Conservation (phyloP, 345 rosid species). For the Eucalyptus guilfoylei region DNA sequence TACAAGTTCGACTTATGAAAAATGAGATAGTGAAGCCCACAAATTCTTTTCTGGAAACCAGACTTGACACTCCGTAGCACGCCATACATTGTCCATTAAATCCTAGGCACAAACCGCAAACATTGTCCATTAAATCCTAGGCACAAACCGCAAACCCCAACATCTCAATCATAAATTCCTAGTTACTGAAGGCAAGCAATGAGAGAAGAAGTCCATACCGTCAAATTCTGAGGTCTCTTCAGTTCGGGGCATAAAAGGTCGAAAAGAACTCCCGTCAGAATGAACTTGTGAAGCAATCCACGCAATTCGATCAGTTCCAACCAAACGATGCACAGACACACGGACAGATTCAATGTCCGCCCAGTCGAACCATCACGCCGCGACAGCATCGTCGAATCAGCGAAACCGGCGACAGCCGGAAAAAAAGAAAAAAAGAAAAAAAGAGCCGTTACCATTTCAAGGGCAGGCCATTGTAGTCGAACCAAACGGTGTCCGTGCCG, state of each 20-base stretch:
- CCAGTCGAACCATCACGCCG: background rate
- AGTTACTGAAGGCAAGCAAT: too few relatives aligned
- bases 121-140: too few relatives aligned
- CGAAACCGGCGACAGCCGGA: background rate
- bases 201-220: conserved; percentile 22
- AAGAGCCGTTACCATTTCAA: conserved; percentile 47
- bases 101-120: too few relatives aligned
- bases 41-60: too few relatives aligned
- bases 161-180: too few relatives aligned
- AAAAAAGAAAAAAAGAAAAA: background rate
- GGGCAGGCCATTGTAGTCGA: conserved; percentile 84
- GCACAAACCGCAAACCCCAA: too few relatives aligned
- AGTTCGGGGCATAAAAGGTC: conserved; percentile 85
- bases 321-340: background rate
- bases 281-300: conserved; percentile 35
- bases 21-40: too few relatives aligned
- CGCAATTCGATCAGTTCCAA: background rate
- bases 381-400: background rate
- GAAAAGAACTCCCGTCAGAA: conserved; percentile 86
- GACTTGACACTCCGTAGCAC: too few relatives aligned
- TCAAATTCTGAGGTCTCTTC: conserved; percentile 88
- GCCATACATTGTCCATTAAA: too few relatives aligned
- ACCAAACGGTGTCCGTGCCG: conserved; percentile 79
- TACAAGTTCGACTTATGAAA: too few relatives aligned
- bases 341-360: background rate